These are phyloP conservation scores for Teunomyces tritomae DNA, from an alignment of 805 yeast genomes.

Conservation along the genomic window DNA sequence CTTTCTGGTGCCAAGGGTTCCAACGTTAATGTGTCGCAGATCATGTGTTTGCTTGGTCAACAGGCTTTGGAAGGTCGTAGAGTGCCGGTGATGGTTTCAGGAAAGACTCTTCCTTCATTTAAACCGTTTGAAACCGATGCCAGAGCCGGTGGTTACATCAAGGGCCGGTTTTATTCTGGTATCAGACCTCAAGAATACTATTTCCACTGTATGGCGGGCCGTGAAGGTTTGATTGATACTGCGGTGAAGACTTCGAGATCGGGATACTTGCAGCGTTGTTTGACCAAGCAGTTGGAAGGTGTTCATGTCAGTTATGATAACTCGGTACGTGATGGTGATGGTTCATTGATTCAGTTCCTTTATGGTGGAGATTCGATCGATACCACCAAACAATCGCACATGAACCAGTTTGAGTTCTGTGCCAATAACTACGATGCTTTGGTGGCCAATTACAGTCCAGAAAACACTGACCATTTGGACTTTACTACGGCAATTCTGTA, in stretches of 20 bases:
- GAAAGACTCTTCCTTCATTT: slow-evolving; percentile 95
- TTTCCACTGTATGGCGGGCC: slow-evolving; percentile 99
- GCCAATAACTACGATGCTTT: slow-evolving; percentile 85
- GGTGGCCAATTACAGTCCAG: slow-evolving; percentile 82
- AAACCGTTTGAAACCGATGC: slow-evolving; percentile 96
- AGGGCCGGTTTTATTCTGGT: slow-evolving; percentile 96
- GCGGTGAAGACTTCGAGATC: slow-evolving; percentile 98
- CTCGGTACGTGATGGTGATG: slow-evolving; percentile 94
- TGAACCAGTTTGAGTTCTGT: slow-evolving; percentile 92
- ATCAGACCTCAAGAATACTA: slow-evolving; percentile 97
- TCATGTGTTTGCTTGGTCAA: slow-evolving; percentile 98
- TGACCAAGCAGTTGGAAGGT: slow-evolving; percentile 97
- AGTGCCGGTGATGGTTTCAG: slow-evolving; percentile 98
- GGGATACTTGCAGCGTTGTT: slow-evolving; percentile 97
- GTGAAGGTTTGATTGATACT: slow-evolving; percentile 99
- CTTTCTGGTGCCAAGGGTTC: slow-evolving; percentile 99
- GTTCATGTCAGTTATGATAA: slow-evolving; percentile 92
- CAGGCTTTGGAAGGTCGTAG: slow-evolving; percentile 99
- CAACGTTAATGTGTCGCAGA: slow-evolving; percentile 96
- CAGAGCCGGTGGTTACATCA: slow-evolving; percentile 97
- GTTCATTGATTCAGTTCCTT: slow-evolving; percentile 87
- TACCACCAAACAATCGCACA: slow-evolving; percentile 89
- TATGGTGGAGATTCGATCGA: slow-evolving; percentile 98
- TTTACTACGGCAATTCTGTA: slow-evolving; percentile 79
- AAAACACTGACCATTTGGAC: slow-evolving; percentile 70